Percentiles rank a stretch among this genome's conserved stretches.
Evolutionary conservation across 75 land plant species (phyloP).

Genomic region (Pinus albicaulis): DNA sequence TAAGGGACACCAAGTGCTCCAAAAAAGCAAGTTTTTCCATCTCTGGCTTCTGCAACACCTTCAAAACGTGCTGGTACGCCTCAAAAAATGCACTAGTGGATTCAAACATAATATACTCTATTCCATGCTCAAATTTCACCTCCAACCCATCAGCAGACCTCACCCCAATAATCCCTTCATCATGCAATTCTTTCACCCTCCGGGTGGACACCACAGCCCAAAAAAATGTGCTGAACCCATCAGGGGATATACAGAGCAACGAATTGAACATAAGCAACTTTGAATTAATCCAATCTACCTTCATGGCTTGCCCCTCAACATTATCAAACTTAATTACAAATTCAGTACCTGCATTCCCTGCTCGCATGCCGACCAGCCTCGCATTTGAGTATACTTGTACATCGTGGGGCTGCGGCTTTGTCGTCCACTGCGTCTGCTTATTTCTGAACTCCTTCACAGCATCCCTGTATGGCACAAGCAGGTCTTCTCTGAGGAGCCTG

Average conservation of each 20-base stretch:
- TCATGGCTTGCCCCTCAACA: constrained; percentile 1
- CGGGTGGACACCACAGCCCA: constrained; percentile 20
- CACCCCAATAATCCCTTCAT: neutral
- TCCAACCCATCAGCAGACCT: constrained; percentile 3
- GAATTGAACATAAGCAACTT: constrained; percentile 29
- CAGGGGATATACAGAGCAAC: constrained; percentile 25
- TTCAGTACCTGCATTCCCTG: constrained; percentile 14
- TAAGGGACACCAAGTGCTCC: constrained; percentile 18
- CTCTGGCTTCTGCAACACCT: constrained; percentile 19
- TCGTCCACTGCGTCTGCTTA: no score
- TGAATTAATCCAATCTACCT: constrained; percentile 6
- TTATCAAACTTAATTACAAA: neutral
- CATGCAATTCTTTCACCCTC: neutral
- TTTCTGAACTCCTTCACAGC: constrained; percentile 6
- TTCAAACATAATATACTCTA: constrained; percentile 23
- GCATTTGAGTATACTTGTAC: constrained; percentile 3
- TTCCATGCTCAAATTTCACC: neutral
- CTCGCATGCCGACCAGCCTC: constrained; percentile 15
- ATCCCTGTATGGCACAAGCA: neutral
- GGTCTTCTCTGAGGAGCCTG: constrained; percentile 21
- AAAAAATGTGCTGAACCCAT: constrained; percentile 20
- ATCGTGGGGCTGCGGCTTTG: neutral
- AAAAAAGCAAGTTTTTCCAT: constrained; percentile 15
- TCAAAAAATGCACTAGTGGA: constrained; percentile 34
- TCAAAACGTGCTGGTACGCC: constrained; percentile 31